Evolutionary conservation across 495 filamentous ascomycete genomes (phyloP).

Genomic region (Amphirosellinia nigrospora): DNA sequence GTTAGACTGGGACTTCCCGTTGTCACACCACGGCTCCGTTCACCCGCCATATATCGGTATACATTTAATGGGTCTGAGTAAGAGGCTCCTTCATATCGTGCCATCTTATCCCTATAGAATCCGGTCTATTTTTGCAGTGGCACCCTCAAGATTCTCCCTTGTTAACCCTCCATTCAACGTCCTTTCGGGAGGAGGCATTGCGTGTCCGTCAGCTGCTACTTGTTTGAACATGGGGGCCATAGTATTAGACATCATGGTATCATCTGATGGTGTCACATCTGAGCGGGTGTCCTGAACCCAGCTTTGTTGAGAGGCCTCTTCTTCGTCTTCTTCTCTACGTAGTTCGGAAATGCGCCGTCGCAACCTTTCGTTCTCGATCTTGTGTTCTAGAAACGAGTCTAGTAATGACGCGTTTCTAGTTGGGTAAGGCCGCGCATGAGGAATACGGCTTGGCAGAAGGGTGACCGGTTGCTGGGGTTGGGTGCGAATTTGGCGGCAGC

Average conservation of each 20-base stretch:
- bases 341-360: constrained; percentile 84
- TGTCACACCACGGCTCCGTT: constrained; percentile 85
- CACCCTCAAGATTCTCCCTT: constrained; percentile 79
- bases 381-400: constrained; percentile 96
- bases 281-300: constrained; percentile 61
- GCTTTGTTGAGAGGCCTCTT: constrained; percentile 55
- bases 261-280: constrained; percentile 61
- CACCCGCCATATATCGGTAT: constrained; percentile 90
- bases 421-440: constrained; percentile 92
- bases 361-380: constrained; percentile 94
- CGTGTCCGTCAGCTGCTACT: constrained; percentile 36
- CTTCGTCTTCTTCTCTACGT: constrained; percentile 82
- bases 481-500: constrained; percentile 69
- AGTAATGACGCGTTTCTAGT: constrained; percentile 83
- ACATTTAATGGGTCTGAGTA: constrained; percentile 91
- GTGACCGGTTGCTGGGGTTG: constrained; percentile 65
- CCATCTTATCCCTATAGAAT: constrained; percentile 82
- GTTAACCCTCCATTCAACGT: constrained; percentile 72
- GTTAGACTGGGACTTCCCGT: constrained; percentile 81
- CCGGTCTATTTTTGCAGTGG: constrained; percentile 68
- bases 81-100: constrained; percentile 72
- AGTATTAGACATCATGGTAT: constrained; percentile 36
- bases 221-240: constrained; percentile 35
- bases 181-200: constrained; percentile 76
- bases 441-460: constrained; percentile 87